Percentiles rank a stretch among this genome's conserved stretches.
These are phyloP conservation scores for Plasmodium vinckei DNA, from an alignment of 169 alveolate genomes.

Conservation along the genomic window DNA sequence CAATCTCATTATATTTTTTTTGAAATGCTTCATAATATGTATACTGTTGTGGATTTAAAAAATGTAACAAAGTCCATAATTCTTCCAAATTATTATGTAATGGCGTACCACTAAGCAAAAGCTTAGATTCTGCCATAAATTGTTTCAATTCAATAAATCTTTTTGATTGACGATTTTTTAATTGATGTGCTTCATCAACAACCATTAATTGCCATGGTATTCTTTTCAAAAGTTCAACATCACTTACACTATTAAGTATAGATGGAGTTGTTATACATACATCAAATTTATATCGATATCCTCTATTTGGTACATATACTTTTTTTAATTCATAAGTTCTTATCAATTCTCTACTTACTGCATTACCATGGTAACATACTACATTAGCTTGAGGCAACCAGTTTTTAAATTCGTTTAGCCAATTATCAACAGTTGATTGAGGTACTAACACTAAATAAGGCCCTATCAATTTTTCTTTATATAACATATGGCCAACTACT, in stretches of 20 bases:
- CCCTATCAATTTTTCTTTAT: constrained; percentile 89
- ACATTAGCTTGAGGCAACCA: constrained; percentile 96
- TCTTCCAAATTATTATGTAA: constrained; percentile 95
- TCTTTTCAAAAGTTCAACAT: constrained; percentile 89
- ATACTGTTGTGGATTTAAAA: constrained; percentile 94
- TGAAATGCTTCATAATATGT: constrained; percentile 89
- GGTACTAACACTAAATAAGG: constrained; percentile 97
- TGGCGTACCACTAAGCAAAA: constrained; percentile 97
- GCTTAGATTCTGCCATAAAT: constrained; percentile 90
- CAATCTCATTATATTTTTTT: constrained; percentile 88
- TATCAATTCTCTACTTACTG: constrained; percentile 90
- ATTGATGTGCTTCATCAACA: constrained; percentile 95
- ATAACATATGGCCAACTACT: constrained; percentile 91
- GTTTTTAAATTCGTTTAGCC: constrained; percentile 94
- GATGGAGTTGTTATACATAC: constrained; percentile 93
- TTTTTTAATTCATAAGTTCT: constrained; percentile 87
- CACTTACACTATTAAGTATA: constrained; percentile 89
- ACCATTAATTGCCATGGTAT: constrained; percentile 93
- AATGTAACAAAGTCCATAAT: constrained; percentile 96
- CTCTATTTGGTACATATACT: constrained; percentile 85
- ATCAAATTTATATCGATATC: constrained; percentile 88
- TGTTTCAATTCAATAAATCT: constrained; percentile 90
- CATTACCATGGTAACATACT: constrained; percentile 94
- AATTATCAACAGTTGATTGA: constrained; percentile 96
- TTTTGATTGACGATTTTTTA: constrained; percentile 91